Percentiles rank a stretch among this genome's conserved stretches.
These are phyloP conservation scores for Pythium inflatum DNA, from an alignment of 352 stramenopile genomes.

Conservation along the genomic window DNA sequence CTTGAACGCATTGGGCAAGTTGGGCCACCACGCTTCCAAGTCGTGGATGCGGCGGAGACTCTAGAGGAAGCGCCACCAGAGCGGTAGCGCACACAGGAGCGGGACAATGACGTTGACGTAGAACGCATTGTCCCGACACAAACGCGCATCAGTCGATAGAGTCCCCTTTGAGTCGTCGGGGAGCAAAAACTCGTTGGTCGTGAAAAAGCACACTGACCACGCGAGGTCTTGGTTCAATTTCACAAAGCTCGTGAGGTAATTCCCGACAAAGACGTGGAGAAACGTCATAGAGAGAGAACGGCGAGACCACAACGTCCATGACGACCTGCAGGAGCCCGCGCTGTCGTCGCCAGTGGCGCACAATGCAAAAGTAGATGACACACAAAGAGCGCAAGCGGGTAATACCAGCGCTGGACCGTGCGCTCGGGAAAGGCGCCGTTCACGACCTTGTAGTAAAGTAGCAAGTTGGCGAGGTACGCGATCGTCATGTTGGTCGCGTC, in stretches of 20 bases:
- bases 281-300: constrained; percentile 94
- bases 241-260: constrained; percentile 86
- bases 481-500: constrained; percentile 97
- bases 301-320: constrained; percentile 88
- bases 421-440: constrained; percentile 86
- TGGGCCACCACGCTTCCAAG: constrained; percentile 94
- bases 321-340: constrained; percentile 88
- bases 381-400: constrained; percentile 91
- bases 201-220: constrained; percentile 96
- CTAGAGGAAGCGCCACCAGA: constrained; percentile 98
- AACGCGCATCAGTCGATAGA: constrained; percentile 25
- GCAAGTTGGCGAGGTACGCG: constrained; percentile 93
- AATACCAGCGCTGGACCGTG: constrained; percentile 86
- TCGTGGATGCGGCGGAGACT: constrained; percentile 95
- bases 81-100: constrained; percentile 93
- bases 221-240: constrained; percentile 87
- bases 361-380: constrained; percentile 95
- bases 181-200: constrained; percentile 36
- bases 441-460: constrained; percentile 98
- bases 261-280: constrained; percentile 91
- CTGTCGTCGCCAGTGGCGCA: constrained; percentile 86
- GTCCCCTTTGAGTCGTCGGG: no score
- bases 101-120: constrained; percentile 96
- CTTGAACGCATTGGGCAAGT: constrained; percentile 96
- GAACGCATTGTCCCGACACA: constrained; percentile 80